Evolutionary conservation across 352 stramenopile genomes (phyloP), one percentile per base, ranked within the genome.

Genomic region (Phytophthora vignae): DNA sequence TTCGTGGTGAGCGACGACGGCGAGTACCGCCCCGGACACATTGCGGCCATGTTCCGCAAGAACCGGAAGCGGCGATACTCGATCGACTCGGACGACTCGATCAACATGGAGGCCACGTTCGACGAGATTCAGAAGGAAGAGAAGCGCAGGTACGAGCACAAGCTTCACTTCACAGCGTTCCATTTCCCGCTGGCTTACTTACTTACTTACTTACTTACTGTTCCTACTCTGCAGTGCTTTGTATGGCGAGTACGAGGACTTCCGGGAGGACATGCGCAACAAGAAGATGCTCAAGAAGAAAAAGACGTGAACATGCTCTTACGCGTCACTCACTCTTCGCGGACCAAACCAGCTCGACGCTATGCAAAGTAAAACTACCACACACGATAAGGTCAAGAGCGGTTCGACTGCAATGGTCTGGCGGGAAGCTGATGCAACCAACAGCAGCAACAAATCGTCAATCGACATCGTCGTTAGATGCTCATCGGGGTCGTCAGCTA

Each of bases 91-190:
- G 78, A 81, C 7, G 90, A 94, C 61, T 96, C 89, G 59, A 87
- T 81, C 59, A 92, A 96, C 66, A 96, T 96, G 90, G 90, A 96
- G 44, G 87, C 90, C 8, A 89, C 82, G 3, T 95, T 87, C 58
- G 84, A 88, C 21, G 88, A 96, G 68, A 96, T 96, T 56, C 88
- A 95, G 73, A 85, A 92, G 64, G 90, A 96, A 66, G 90, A 96
- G 67, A 86, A 91, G 72, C 87, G 88, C 56, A 96, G 87, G 82
- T 93, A 73, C 25, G 72, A 5, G 1, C 33, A 66, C 40, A 7
- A 9, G 12, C 27, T 15, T 14, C 15, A 22, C 7, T 1, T 25
- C 8, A 61, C 5, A 11, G 44, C 54, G 8, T 46, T 3, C 50
- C 19, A 19, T 62, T 27, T 53, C 10, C 10, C 3, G 0, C n/a